phyloP scores from a whole-genome alignment of 768 basidiomycete species.

The Cantharellus cinnabarinus region DNA sequence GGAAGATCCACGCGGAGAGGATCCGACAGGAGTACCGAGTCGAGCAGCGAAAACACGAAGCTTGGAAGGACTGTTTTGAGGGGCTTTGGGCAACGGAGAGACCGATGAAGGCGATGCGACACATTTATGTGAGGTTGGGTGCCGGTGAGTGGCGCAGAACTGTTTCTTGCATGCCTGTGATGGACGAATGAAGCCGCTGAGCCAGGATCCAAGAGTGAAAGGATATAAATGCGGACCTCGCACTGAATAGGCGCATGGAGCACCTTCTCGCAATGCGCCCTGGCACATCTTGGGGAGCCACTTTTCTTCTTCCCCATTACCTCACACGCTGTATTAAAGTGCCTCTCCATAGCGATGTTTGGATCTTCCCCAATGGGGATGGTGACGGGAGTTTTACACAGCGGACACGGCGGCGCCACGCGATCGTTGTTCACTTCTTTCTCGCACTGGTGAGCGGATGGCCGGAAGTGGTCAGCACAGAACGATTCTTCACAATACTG shows the following conservation, averaged over 20 bases:
- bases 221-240: conserved; percentile 29
- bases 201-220: background rate
- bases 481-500: conserved; percentile 49
- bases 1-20: conserved; percentile 1
- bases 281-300: conserved; percentile 22
- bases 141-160: conserved; percentile 64
- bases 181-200: background rate
- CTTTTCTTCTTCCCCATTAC: conserved; percentile 29
- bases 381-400: conserved; percentile 57
- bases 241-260: conserved; percentile 58
- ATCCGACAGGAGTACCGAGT: background rate
- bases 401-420: conserved; percentile 56
- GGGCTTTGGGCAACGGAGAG: conserved; percentile 1
- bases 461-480: conserved; percentile 65
- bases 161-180: conserved; percentile 45
- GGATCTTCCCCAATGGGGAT: conserved; percentile 63
- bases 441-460: conserved; percentile 41
- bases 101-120: background rate
- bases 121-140: conserved; percentile 43
- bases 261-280: conserved; percentile 44
- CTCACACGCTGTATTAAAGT: conserved; percentile 46
- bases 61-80: conserved; percentile 1
- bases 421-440: conserved; percentile 48
- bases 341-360: conserved; percentile 60
- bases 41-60: background rate